A percentile compares a stretch with the other conserved stretches of the same genome.
Conservation (phyloP, 305 asterid genomes). For the Solanum hybrid region DNA sequence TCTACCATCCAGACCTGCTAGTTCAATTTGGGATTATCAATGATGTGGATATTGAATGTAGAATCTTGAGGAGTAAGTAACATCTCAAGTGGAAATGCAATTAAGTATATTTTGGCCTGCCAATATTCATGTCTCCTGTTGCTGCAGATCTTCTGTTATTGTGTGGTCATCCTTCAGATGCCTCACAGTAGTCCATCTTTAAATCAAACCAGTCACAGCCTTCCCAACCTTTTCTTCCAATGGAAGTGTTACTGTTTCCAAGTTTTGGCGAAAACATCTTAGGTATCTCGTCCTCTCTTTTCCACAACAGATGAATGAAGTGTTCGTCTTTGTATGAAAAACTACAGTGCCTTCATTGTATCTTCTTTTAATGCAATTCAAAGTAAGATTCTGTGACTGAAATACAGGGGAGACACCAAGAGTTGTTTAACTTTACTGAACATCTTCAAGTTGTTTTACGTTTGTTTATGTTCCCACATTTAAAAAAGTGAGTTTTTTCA, state of each 20-base stretch:
- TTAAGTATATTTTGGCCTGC: background rate
- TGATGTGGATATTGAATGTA: background rate
- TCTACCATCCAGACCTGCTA: background rate
- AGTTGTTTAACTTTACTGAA: background rate
- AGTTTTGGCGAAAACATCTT: background rate
- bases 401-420: background rate
- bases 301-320: background rate
- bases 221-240: background rate
- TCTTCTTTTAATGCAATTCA: background rate
- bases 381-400: background rate
- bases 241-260: background rate
- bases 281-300: background rate
- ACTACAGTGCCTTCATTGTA: background rate
- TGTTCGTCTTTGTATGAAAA: background rate
- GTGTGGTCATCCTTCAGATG: background rate
- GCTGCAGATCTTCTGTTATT: background rate
- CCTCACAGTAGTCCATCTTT: background rate
- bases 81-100: background rate
- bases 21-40: background rate
- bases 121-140: background rate
- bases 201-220: background rate
- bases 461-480: background rate
- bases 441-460: background rate
- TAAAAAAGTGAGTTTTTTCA: background rate
- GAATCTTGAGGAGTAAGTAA: background rate